Evolutionary conservation across 2,329 filamentous ascomycete genomes (phyloP).

Genomic region (Fusarium austroafricanum): DNA sequence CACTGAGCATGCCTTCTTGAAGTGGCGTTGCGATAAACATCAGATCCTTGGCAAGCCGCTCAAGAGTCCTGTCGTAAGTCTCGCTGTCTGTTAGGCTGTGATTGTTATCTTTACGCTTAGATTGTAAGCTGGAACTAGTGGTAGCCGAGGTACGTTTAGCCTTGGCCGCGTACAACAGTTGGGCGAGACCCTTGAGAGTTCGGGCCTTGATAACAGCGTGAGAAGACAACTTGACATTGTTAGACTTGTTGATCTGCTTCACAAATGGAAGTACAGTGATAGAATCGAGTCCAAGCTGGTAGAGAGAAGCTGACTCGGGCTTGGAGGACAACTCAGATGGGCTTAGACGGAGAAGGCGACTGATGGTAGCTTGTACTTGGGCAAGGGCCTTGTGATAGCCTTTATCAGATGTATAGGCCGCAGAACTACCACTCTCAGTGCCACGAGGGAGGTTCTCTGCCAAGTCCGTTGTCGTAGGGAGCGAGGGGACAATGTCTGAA

Average conservation of each 20-base stretch:
- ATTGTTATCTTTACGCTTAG: fast-evolving
- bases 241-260: conserved; percentile 12
- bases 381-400: not conserved
- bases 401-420: fast-evolving
- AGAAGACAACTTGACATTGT: conserved; percentile 11
- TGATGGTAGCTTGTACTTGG: not conserved
- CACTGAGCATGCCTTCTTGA: conserved; percentile 29
- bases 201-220: conserved; percentile 18
- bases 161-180: not conserved
- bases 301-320: conserved; percentile 5
- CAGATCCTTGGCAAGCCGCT: conserved; percentile 5
- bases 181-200: conserved; percentile 2
- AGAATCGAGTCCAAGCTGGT: conserved; percentile 21
- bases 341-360: not conserved
- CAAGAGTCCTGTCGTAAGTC: not conserved
- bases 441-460: fast-evolving
- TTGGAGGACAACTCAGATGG: not conserved
- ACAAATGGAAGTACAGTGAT: conserved; percentile 23
- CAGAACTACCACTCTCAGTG: fast-evolving
- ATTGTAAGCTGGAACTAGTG: fast-evolving
- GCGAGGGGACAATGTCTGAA: not conserved
- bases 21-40: conserved; percentile 26
- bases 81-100: not conserved
- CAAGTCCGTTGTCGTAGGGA: not conserved
- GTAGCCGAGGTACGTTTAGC: fast-evolving